Conservation (phyloP, 1,284 basidiomycete species). For the Tilletia indica region DNA sequence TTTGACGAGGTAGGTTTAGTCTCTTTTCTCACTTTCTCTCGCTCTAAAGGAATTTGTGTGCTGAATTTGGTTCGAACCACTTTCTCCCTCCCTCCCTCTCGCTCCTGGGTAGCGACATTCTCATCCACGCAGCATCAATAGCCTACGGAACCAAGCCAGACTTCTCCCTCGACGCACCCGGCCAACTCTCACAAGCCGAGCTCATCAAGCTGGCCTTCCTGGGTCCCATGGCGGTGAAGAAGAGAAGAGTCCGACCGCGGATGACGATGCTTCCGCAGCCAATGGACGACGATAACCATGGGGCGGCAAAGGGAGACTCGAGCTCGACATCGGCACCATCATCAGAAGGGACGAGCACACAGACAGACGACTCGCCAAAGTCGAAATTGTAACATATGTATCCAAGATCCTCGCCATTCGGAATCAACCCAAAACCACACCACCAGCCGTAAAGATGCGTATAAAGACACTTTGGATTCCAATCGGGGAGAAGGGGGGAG, state of each 20-base stretch:
- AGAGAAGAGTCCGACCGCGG: slow-evolving; percentile 44
- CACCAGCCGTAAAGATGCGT: background rate
- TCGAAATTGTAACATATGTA: background rate
- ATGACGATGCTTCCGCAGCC: slow-evolving; percentile 27
- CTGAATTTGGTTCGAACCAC: background rate
- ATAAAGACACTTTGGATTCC: too few relatives aligned
- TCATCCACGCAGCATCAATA: slow-evolving; percentile 42
- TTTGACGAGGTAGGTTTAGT: slow-evolving; percentile 31
- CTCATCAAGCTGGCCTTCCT: slow-evolving; percentile 44
- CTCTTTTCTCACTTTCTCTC: background rate
- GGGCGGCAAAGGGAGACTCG: too few relatives aligned
- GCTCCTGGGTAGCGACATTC: slow-evolving; percentile 37
- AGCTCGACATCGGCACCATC: too few relatives aligned
- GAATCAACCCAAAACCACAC: background rate
- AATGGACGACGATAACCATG: slow-evolving; percentile 2
- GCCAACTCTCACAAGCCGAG: slow-evolving; percentile 25
- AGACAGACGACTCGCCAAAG: too few relatives aligned
- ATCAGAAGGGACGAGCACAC: too few relatives aligned
- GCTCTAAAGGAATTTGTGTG: too few relatives aligned
- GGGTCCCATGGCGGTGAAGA: slow-evolving; percentile 37
- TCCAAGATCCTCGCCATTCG: background rate
- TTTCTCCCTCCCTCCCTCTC: background rate
- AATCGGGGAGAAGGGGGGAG: background rate
- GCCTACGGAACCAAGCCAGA: slow-evolving; percentile 34
- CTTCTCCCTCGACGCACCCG: slow-evolving; percentile 26